phyloP scores from a whole-genome alignment of 2,329 filamentous ascomycete species.

The Diplodia mutila region DNA sequence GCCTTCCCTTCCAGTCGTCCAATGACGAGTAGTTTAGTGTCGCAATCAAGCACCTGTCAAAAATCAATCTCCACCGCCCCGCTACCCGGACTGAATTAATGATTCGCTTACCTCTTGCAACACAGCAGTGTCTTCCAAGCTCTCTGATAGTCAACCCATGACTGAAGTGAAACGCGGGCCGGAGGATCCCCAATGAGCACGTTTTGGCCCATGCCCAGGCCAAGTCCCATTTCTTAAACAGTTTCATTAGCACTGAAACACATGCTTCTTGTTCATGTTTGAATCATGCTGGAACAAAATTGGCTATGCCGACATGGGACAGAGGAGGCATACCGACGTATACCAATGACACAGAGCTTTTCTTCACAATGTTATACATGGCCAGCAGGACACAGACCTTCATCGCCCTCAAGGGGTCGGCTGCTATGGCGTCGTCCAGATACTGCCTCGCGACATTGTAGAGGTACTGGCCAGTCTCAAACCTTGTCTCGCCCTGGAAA shows the following conservation, averaged over 20 bases:
- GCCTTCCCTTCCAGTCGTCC: neutral
- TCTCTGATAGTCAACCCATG: constrained; percentile 27
- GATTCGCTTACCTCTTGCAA: constrained; percentile 25
- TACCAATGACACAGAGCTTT: constrained; percentile 30
- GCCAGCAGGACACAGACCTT: constrained; percentile 32
- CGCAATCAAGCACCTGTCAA: constrained; percentile 30
- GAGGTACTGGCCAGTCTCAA: constrained; percentile 30
- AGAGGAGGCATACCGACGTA: constrained; percentile 29
- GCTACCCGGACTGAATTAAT: neutral
- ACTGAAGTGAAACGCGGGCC: neutral
- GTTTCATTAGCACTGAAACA: neutral
- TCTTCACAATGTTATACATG: constrained; percentile 32
- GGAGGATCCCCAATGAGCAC: constrained; percentile 12
- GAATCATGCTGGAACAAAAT: neutral
- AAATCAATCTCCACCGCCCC: no score
- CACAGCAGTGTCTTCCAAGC: constrained; percentile 30
- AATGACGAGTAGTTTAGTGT: constrained; percentile 28
- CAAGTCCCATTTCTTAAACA: constrained; percentile 30
- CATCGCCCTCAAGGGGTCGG: constrained; percentile 31
- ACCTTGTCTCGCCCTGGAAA: constrained; percentile 25
- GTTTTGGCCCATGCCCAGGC: constrained; percentile 26
- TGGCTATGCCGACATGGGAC: neutral
- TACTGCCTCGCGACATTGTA: constrained; percentile 30
- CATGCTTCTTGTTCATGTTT: neutral
- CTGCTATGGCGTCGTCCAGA: constrained; percentile 30